Evolutionary conservation across 306 rosid species (phyloP).

Genomic region (Abrus precatorius): DNA sequence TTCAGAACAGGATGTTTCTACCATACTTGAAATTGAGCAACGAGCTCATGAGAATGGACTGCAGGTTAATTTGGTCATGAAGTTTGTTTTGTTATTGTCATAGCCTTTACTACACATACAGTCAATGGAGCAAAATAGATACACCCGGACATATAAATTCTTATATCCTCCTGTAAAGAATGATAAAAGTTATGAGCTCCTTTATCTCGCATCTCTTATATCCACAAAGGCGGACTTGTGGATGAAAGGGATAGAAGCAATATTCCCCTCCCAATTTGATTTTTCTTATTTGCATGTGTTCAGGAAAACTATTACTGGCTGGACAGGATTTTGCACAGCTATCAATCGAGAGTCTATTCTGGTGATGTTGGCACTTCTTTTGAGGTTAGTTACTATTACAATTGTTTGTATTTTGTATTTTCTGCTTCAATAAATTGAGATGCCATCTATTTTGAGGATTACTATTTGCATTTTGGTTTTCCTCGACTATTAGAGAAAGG

Average conservation of each 20-base stretch:
- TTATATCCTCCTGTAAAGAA: slow-evolving; percentile 27
- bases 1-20: slow-evolving; percentile 78
- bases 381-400: slow-evolving; percentile 67
- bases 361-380: slow-evolving; percentile 81
- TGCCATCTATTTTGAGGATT: slow-evolving; percentile 5
- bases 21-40: slow-evolving; percentile 94
- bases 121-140: slow-evolving; percentile 36
- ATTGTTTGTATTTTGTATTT: slow-evolving; percentile 44
- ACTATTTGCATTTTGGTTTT: slow-evolving; percentile 40
- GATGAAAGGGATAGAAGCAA: slow-evolving; percentile 41
- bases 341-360: slow-evolving; percentile 90
- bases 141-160: slow-evolving; percentile 20
- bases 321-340: slow-evolving; percentile 90
- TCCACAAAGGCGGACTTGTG: slow-evolving; percentile 40
- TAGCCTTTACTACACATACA: slow-evolving; percentile 19
- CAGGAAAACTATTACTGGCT: slow-evolving; percentile 98
- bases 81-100: slow-evolving; percentile 37
- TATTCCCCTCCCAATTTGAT: slow-evolving; percentile 25
- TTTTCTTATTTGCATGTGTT: slow-evolving; percentile 54
- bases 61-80: slow-evolving; percentile 69
- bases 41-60: slow-evolving; percentile 97
- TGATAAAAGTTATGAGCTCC: slow-evolving; percentile 9
- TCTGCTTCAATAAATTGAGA: slow-evolving; percentile 31
- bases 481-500: slow-evolving; percentile 1
- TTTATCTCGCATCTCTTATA: slow-evolving; percentile 37